These are phyloP conservation scores for Cystobasidium pallidum DNA, from an alignment of 1,284 basidiomycete genomes.

Conservation along the genomic window DNA sequence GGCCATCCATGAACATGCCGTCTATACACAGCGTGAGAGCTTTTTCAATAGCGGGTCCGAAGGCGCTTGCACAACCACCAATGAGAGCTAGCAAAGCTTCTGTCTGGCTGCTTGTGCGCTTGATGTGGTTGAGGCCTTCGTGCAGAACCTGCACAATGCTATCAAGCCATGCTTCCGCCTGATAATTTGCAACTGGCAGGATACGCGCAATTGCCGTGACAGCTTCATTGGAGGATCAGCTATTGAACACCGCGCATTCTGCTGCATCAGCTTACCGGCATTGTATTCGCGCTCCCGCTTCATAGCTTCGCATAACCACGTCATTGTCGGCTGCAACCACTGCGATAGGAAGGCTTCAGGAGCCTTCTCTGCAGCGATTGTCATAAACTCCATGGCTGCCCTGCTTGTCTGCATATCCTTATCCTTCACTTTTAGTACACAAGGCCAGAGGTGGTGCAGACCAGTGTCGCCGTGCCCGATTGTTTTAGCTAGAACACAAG, in stretches of 20 bases:
- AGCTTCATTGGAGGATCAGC: conserved; percentile 5
- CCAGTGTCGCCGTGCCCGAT: not conserved
- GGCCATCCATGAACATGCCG: conserved; percentile 23
- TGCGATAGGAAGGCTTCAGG: conserved; percentile 7
- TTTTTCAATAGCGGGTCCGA: conserved; percentile 32
- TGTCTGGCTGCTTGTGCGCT: conserved; percentile 9
- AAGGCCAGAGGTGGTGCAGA: conserved; percentile 10
- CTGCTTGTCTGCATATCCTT: conserved; percentile 18
- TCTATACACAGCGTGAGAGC: conserved; percentile 29
- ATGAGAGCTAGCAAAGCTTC: conserved; percentile 32
- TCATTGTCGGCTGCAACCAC: conserved; percentile 32
- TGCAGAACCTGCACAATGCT: conserved; percentile 29
- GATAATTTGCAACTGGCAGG: conserved; percentile 9
- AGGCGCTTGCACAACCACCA: conserved; percentile 25
- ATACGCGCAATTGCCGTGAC: conserved; percentile 25
- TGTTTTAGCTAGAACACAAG: conserved; percentile 17
- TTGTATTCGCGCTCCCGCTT: conserved; percentile 31
- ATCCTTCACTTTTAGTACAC: conserved; percentile 23
- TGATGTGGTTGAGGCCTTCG: conserved; percentile 5
- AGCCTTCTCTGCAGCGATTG: conserved; percentile 20
- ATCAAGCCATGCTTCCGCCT: conserved; percentile 30
- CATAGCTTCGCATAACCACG: conserved; percentile 30
- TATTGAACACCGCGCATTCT: not conserved
- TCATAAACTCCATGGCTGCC: conserved; percentile 34
- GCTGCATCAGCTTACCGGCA: conserved; percentile 1